Evolutionary conservation across 179 eudicot genomes (phyloP), one percentile per base, ranked within the genome.

Genomic region (Heliamphora pulchella): DNA sequence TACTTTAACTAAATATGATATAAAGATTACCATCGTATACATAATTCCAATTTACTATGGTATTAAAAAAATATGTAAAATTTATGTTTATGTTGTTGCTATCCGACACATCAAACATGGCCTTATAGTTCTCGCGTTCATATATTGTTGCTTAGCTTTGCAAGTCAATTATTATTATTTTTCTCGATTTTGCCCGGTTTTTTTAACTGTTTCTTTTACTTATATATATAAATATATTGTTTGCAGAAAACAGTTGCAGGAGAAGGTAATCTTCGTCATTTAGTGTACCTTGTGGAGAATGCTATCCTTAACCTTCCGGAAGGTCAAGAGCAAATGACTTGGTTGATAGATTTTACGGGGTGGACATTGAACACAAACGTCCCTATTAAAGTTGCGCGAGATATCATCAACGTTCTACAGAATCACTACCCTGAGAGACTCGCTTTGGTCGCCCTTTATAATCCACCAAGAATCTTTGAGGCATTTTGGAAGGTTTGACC

Each of bases 361-460:
- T 89, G 91, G 95, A 82, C 95, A 62, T 47, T 90, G 22, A 86
- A 79, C 79, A 84, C 79, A 78, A 86, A 71, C 6, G 91, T 90
- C n/a, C 93, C 95, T 4, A 57, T 91, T 51, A 90, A 87, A 79
- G 74, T 87, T 54, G 93, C 95, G 48, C 80, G 88, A 75, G 95
- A 91, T 8, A 87, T 88, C 20, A 13, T 84, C 71, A 86, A 82
- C 75, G 87, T 91, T 75, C 81, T 91, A 55, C 95, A 91, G 82
- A 89, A 88, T 77, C 93, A 91, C 76, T 91, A 90, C 86, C 95
- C 95, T 0, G 91, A 91, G 85, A 85, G 93, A 72, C 85, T 91
- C 53, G 95, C 87, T 44, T 81, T 85, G 0, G 91, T 91, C 4
- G 86, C 90, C 78, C 87, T 91, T 44, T 90, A 91, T 80, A 90